These are phyloP conservation scores for Umbelopsis sp. DNA, from an alignment of 371 early-diverging fungal species.

Conservation along the genomic window DNA sequence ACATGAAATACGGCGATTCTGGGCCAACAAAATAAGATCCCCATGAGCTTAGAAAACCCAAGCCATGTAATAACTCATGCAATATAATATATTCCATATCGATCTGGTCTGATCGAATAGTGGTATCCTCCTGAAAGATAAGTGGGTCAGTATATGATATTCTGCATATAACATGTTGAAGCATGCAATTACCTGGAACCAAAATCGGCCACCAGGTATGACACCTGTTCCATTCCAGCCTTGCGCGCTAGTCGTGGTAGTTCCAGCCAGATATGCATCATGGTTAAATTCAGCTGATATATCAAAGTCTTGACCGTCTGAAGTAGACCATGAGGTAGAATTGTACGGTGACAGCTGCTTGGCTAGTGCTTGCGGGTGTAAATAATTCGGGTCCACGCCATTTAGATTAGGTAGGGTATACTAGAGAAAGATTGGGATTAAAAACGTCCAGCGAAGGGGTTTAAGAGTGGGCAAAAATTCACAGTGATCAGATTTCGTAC, in stretches of 20 bases:
- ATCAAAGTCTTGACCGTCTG: constrained; percentile 46
- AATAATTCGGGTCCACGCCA: constrained; percentile 50
- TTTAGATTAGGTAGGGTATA: constrained; percentile 53
- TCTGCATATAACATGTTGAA: background rate
- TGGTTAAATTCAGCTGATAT: constrained; percentile 51
- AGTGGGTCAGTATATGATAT: background rate
- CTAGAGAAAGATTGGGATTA: constrained; percentile 20
- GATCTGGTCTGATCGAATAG: constrained; percentile 37
- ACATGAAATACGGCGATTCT: constrained; percentile 39
- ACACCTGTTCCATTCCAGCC: constrained; percentile 46
- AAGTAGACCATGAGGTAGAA: constrained; percentile 25
- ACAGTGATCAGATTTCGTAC: constrained; percentile 20
- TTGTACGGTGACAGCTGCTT: constrained; percentile 52
- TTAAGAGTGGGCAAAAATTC: background rate
- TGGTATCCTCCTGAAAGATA: constrained; percentile 29
- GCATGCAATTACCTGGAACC: constrained; percentile 36
- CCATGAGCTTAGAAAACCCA: constrained; percentile 51
- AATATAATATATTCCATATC: constrained; percentile 46
- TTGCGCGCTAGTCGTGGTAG: constrained; percentile 23
- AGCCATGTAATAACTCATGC: constrained; percentile 49
- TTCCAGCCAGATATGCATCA: constrained; percentile 34
- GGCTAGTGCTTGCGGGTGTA: constrained; percentile 53
- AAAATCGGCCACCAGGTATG: constrained; percentile 42
- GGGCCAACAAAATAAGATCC: constrained; percentile 50
- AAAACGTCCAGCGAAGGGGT: background rate